Evolutionary conservation across 768 basidiomycete genomes (phyloP), one percentile per base, ranked within the genome.

Genomic region (Boletus subcaerulescens): DNA sequence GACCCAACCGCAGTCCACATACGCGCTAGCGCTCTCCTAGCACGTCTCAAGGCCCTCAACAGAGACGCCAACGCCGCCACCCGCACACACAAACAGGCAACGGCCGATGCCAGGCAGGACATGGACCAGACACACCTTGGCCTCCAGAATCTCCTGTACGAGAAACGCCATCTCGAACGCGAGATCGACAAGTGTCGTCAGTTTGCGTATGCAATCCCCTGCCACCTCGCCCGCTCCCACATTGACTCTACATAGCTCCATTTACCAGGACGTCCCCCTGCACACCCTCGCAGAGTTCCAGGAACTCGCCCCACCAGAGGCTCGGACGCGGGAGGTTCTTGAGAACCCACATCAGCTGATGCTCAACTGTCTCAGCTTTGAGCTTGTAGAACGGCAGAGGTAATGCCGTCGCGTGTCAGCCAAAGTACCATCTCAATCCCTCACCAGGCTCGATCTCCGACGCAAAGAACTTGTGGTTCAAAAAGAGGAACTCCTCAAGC

Each of bases 141-240:
- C 20, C 80, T 91, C 31, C 91, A 95, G 72, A 95, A 95, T 60
- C 75, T 93, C 35, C 78, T 89, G 46, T 95, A 94, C 61, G 92
- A 95, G 72, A 91, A 90, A 66, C 80, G 91, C 26, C 91, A 95
- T 65, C 82, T 95, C 6, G 91, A 93, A 70, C 80, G 90, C 53
- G 93, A 95, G 74, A 95, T 95, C 35, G 89, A 91, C 63, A 93
- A 93, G 67, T 95, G 93, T 72, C 82, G 90, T 45, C 91, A 94
- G 66, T 95, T 93, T 66, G 90, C 89, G 91, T 93, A 67, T 79
- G 43, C 9, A 2, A 8, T 11, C 20, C 8, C 33, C 15, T 29
- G 39, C 31, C 40, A 26, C 26, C 26, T 51, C 17, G 0, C 15
- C 22, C 43, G 15, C 48, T 42, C 43, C 57, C 48, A 29, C 18